phyloP scores from a whole-genome alignment of 208 protist genomes.

The Trypanosoma rangeli region DNA sequence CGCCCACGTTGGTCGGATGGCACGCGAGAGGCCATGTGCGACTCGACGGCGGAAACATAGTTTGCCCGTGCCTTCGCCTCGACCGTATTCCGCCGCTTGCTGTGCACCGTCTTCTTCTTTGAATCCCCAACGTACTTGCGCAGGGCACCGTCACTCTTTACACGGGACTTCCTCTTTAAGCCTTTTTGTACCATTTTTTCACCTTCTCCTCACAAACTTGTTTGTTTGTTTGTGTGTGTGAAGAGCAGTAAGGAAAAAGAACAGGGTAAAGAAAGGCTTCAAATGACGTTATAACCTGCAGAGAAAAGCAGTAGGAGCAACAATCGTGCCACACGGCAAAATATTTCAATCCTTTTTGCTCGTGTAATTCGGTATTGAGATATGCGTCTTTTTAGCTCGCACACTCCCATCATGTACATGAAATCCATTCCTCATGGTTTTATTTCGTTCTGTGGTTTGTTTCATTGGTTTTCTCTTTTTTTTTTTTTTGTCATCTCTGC shows the following conservation, averaged over 20 bases:
- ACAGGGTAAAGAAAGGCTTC: too few relatives aligned
- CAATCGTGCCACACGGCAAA: too few relatives aligned
- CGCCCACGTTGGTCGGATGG: conserved; percentile 89
- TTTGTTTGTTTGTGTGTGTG: neutral
- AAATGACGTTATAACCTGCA: too few relatives aligned
- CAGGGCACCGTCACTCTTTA: conserved; percentile 79
- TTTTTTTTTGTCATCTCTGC: neutral
- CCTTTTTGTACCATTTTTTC: conserved; percentile 73
- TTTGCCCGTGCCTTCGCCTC: conserved; percentile 68
- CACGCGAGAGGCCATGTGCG: conserved; percentile 82
- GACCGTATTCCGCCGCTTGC: conserved; percentile 57
- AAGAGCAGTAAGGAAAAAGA: too few relatives aligned
- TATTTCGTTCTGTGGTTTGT: neutral
- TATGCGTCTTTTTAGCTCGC: neutral
- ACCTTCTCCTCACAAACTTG: neutral
- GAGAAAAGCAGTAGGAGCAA: too few relatives aligned
- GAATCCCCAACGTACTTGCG: conserved; percentile 86
- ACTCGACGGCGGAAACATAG: conserved; percentile 83
- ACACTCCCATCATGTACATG: neutral
- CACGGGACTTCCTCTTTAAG: conserved; percentile 59
- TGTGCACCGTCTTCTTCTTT: conserved; percentile 75
- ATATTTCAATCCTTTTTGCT: too few relatives aligned
- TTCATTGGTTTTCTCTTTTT: neutral
- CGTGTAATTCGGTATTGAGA: too few relatives aligned
- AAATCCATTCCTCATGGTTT: neutral